Evolutionary conservation across 768 basidiomycete species (phyloP), one percentile per base, ranked within the genome.

Genomic region (Xerocomellus intermedius): DNA sequence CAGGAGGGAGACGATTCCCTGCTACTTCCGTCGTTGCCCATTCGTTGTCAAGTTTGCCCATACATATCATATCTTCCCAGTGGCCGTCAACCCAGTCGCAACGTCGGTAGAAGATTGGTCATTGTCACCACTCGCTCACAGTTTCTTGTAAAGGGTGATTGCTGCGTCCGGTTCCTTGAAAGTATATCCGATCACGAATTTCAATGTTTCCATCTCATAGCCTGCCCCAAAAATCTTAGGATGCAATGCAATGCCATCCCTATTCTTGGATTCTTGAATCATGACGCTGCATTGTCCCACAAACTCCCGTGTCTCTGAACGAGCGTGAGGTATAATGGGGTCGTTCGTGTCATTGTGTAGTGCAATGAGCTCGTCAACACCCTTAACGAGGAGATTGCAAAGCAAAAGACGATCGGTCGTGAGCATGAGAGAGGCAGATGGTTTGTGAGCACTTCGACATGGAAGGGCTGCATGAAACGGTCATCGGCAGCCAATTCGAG

Each of bases 1-100:
- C 17, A 28, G 16, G 13, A 32, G 30, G n/a, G 22, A 17, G 22
- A 36, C 4, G 9, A 36, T 36, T 22, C 14, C 21, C 33, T 19
- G 44, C 44, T 16, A n/a, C 8, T 36, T 54, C 14, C 28, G 39
- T 38, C 26, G 41, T 21, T 33, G 37, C 17, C 73, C 73, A 73
- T 37, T 73, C 72, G 30, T 73, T 67, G 17, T 69, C 64, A 19
- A 71, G 55, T n/a, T 71, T 60, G 12, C 66, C 65, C 70, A 74
- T 24, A 8, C 9, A 55, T 19, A 71, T 57, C 21, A 55, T 50
- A 42, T 73, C 71, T 19, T 69, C 58, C 71, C 69, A 73, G 26
- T 64, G 59, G 8, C 72, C 69, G 35, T 68, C 62, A 19, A 61
- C 56, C 68, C 70, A 73, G 37, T 67, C 69, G 26, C 55, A 56